Conservation (phyloP, 2,329 filamentous ascomycete genomes). For the Fonsecaea erecta region DNA sequence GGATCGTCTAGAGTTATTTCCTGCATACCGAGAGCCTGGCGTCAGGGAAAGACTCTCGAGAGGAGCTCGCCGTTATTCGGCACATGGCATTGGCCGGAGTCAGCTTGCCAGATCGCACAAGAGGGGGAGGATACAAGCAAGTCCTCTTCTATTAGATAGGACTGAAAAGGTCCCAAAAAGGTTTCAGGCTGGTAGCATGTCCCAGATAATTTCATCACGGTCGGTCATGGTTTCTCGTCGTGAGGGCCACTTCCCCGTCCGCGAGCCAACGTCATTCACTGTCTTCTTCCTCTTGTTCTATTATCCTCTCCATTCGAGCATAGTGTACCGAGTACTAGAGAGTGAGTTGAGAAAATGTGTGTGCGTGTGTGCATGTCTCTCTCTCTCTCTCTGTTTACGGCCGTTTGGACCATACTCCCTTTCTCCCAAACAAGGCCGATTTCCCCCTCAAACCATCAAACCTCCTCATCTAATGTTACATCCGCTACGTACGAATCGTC, state of each 20-base stretch:
- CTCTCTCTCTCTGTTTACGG: no score
- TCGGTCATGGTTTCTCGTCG: not conserved
- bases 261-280: no score
- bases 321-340: no score
- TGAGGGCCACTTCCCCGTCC: not conserved
- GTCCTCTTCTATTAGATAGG: not conserved
- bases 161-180: not conserved
- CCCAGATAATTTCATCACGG: not conserved
- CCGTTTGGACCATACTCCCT: no score
- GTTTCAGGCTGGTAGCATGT: not conserved
- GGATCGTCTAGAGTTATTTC: not conserved
- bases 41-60: no score
- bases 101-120: not conserved
- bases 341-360: no score
- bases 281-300: no score
- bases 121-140: not conserved
- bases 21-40: not conserved
- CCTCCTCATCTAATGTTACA: no score
- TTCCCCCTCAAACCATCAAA: not conserved
- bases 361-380: no score
- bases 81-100: not conserved
- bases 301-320: no score
- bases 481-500: no score
- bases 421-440: no score
- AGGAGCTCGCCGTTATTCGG: not conserved